These are phyloP conservation scores for Noccaea bulbosa DNA, from an alignment of 345 rosid genomes.

Conservation along the genomic window DNA sequence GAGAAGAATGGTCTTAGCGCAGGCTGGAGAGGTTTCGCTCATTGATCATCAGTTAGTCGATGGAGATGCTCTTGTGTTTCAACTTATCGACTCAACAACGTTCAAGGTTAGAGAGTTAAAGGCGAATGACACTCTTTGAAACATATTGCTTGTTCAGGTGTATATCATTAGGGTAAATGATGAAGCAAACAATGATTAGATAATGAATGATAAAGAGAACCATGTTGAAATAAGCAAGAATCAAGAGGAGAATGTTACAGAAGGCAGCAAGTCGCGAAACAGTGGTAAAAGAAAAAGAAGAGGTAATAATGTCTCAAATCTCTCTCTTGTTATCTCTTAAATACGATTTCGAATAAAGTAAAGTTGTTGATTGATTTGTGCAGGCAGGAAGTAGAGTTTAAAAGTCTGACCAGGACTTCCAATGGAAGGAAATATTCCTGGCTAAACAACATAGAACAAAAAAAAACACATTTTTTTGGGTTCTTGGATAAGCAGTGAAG, in stretches of 20 bases:
- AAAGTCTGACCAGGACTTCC: neutral
- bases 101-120: slow-evolving; percentile 54
- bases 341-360: neutral
- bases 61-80: slow-evolving; percentile 71
- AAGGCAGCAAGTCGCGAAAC: slow-evolving; percentile 10
- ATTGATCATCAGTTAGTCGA: slow-evolving; percentile 55
- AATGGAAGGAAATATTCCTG: slow-evolving; percentile 3
- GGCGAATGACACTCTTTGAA: neutral
- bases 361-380: slow-evolving; percentile 21
- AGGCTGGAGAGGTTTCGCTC: slow-evolving; percentile 71
- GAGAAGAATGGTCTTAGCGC: slow-evolving; percentile 64
- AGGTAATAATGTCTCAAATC: slow-evolving; percentile 29
- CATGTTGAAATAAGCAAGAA: slow-evolving; percentile 11
- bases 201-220: slow-evolving; percentile 20
- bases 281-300: slow-evolving; percentile 38
- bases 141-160: slow-evolving; percentile 36
- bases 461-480: neutral
- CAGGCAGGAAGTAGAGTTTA: slow-evolving; percentile 37
- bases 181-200: slow-evolving; percentile 21
- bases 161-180: slow-evolving; percentile 42
- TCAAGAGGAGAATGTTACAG: slow-evolving; percentile 21
- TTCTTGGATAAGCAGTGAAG: neutral
- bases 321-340: slow-evolving; percentile 3
- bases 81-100: slow-evolving; percentile 49
- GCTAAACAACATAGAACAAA: neutral